A percentile compares a stretch with the other conserved stretches of the same genome.
phyloP scores from a whole-genome alignment of 2,329 filamentous ascomycete species.

The Fusarium sp. region DNA sequence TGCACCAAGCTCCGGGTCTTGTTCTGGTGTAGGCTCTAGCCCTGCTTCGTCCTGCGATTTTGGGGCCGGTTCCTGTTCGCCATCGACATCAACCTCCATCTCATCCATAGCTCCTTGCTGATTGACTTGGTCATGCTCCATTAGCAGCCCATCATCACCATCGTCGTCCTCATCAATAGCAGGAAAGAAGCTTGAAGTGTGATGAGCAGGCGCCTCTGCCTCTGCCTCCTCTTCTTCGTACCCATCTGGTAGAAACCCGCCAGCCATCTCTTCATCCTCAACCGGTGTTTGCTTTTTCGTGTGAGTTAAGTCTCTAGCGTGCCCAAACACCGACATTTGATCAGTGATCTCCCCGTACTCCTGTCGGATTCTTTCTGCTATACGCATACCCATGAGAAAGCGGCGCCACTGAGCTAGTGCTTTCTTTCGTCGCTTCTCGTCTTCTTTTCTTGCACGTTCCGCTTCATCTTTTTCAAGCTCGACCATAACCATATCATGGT shows the following conservation, averaged over 20 bases:
- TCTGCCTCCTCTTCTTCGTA: slow-evolving; percentile 63
- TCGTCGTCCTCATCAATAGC: slow-evolving; percentile 59
- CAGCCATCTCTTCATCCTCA: slow-evolving; percentile 66
- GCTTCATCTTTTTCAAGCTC: slow-evolving; percentile 83
- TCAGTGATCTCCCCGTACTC: slow-evolving; percentile 78
- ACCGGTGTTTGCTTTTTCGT: slow-evolving; percentile 40
- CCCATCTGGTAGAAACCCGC: slow-evolving; percentile 71
- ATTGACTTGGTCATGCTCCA: slow-evolving; percentile 48
- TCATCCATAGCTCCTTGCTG: not conserved
- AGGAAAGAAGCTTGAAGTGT: slow-evolving; percentile 63
- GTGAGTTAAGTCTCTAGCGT: slow-evolving; percentile 51
- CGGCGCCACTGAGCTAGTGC: slow-evolving; percentile 85
- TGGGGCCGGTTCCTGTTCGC: not conserved
- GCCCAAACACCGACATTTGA: slow-evolving; percentile 66
- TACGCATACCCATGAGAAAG: slow-evolving; percentile 86
- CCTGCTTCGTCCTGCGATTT: not conserved
- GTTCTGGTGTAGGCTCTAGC: not conserved
- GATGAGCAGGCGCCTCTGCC: slow-evolving; percentile 47
- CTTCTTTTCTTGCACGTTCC: slow-evolving; percentile 81
- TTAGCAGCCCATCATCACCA: slow-evolving; percentile 51
- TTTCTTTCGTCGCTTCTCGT: slow-evolving; percentile 82
- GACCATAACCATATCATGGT: slow-evolving; percentile 79
- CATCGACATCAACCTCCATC: slow-evolving; percentile 14
- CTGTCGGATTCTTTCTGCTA: slow-evolving; percentile 79
- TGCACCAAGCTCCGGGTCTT: not conserved